phyloP scores from a whole-genome alignment of 768 basidiomycete genomes.

The Pleurotus tuoliensis region DNA sequence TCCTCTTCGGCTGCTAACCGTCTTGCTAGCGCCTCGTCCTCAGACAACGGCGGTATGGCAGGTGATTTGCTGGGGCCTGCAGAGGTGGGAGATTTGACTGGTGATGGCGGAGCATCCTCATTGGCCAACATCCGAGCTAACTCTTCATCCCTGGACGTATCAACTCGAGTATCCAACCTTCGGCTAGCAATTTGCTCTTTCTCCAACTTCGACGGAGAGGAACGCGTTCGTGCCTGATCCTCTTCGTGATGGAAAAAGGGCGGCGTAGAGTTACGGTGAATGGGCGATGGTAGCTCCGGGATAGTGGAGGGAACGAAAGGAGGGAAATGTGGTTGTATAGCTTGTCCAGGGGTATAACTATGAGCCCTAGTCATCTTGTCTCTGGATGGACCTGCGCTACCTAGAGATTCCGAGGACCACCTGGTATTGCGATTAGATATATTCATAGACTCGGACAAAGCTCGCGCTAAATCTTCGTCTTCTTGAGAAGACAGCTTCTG shows the following conservation, averaged over 20 bases:
- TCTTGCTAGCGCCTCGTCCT: conserved; percentile 26
- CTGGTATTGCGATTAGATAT: background rate
- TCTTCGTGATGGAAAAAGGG: background rate
- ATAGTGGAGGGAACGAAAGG: conserved; percentile 16
- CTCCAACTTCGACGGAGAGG: background rate
- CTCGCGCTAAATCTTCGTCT: conserved; percentile 64
- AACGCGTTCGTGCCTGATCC: background rate
- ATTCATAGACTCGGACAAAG: conserved; percentile 50
- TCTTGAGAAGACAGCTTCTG: conserved; percentile 41
- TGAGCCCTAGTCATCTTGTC: conserved; percentile 3
- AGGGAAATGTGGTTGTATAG: conserved; percentile 3
- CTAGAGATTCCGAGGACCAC: conserved; percentile 2
- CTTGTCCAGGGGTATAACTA: conserved; percentile 9
- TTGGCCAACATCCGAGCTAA: conserved; percentile 4
- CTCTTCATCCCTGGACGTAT: conserved; percentile 11
- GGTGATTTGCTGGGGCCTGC: conserved; percentile 14
- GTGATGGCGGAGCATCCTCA: conserved; percentile 1
- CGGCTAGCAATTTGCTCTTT: background rate
- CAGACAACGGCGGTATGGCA: conserved; percentile 15
- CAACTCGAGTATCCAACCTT: background rate
- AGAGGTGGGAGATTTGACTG: background rate
- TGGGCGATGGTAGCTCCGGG: conserved; percentile 2
- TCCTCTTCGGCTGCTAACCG: conserved; percentile 13
- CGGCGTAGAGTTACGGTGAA: background rate
- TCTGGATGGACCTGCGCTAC: conserved; percentile 20